Percentiles rank a stretch among this genome's conserved stretches.
These are phyloP conservation scores for Protostelium mycophagum DNA, from an alignment of 78 protist species.

Conservation along the genomic window DNA sequence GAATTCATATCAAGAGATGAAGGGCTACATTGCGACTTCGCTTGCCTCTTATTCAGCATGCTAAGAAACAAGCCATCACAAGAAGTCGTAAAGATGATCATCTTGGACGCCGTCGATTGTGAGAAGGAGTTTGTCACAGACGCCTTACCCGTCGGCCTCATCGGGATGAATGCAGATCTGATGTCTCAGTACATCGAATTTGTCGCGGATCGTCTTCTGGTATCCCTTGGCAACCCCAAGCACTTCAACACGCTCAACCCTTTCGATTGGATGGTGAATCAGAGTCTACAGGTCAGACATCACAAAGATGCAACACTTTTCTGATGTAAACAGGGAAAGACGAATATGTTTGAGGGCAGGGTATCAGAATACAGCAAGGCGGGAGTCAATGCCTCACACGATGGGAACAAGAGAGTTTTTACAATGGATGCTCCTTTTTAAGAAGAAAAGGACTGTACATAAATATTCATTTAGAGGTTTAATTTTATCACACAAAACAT, in stretches of 20 bases:
- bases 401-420: not conserved
- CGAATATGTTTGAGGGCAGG: conserved; percentile 96
- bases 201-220: conserved; percentile 93
- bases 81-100: conserved; percentile 41
- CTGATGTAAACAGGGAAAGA: too few relatives aligned
- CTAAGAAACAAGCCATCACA: conserved; percentile 27
- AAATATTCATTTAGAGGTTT: not conserved
- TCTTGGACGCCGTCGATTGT: conserved; percentile 88
- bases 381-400: conserved; percentile 39
- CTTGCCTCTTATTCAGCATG: conserved; percentile 86
- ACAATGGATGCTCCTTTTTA: not conserved
- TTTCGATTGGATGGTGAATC: conserved; percentile 97
- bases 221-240: conserved; percentile 81
- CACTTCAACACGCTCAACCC: conserved; percentile 87
- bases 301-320: too few relatives aligned
- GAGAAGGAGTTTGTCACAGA: conserved; percentile 91
- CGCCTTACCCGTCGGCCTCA: conserved; percentile 91
- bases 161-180: conserved; percentile 93
- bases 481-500: not conserved
- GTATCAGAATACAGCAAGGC: conserved; percentile 95
- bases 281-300: too few relatives aligned
- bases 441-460: not conserved
- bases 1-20: conserved; percentile 97
- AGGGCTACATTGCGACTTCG: conserved; percentile 97
- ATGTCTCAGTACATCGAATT: conserved; percentile 96